Evolutionary conservation across 2,329 filamentous ascomycete species (phyloP).

Genomic region (Aspergillus ochraceoroseus): DNA sequence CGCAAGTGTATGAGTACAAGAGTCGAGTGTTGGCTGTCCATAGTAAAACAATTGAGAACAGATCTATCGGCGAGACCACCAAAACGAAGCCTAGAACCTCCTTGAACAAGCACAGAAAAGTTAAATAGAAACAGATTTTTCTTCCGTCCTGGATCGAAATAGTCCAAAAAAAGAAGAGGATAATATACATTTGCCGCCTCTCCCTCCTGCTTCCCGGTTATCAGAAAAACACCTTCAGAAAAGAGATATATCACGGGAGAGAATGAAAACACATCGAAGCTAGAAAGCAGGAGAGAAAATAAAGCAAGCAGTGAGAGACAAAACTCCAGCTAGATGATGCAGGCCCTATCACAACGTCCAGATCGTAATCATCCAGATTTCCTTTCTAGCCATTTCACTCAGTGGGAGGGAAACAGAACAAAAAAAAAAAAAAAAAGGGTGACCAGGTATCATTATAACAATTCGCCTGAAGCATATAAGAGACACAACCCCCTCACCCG

Average conservation of each 20-base stretch:
- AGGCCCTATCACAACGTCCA: conserved; percentile 21
- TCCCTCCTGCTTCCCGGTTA: conserved; percentile 23
- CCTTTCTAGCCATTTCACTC: conserved; percentile 10
- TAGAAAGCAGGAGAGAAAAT: conserved; percentile 17
- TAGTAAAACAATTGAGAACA: conserved; percentile 9
- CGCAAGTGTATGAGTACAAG: no score
- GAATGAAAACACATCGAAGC: conserved; percentile 19
- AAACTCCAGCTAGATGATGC: conserved; percentile 25
- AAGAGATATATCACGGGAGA: conserved; percentile 20
- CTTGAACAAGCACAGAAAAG: background rate
- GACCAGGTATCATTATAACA: conserved; percentile 12
- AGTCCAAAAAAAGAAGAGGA: conserved; percentile 27
- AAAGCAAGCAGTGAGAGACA: conserved; percentile 17
- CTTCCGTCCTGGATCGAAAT: conserved; percentile 18
- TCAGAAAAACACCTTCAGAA: conserved; percentile 20
- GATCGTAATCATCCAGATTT: conserved; percentile 12
- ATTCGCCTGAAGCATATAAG: conserved; percentile 1
- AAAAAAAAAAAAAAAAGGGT: conserved; percentile 1
- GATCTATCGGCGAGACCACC: conserved; percentile 3
- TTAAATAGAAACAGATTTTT: conserved; percentile 6
- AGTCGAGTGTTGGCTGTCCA: background rate
- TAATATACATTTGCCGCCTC: conserved; percentile 39
- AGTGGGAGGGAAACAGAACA: conserved; percentile 2
- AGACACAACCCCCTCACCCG: conserved; percentile 11
- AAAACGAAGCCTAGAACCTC: conserved; percentile 1